Evolutionary conservation across 1,139 yeast genomes (phyloP), one percentile per base, ranked within the genome.

Genomic region (Blastobotrys buckinghamii): DNA sequence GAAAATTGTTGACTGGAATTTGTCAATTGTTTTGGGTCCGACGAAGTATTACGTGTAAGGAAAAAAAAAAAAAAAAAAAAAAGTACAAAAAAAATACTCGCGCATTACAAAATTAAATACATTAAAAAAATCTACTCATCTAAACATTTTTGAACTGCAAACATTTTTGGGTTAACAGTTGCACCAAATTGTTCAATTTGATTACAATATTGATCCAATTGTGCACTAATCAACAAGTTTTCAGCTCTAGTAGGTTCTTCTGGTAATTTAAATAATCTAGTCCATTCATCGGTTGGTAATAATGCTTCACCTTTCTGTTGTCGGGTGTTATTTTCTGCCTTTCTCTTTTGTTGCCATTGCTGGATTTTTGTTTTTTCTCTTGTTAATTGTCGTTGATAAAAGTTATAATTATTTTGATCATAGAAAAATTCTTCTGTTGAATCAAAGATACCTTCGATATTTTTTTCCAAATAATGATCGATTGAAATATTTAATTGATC

Each of bases 391-490:
- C 95, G 81, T 70, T 85, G 95, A 58, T 67, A 68, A 72, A 81
- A 87, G 71, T 85, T 85, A 73, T 84, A 82, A 69, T 83, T 85
- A 59, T 84, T 83, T 65, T 85, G 87, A 63, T 85, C 94, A 62
- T 82, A 82, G 70, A 83, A 83, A 71, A 81, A 82, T 44, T 84
- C 81, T 65, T 88, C 95, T 42, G 85, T 78, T 48, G 88, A 81
- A 51, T 83, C 84, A 62, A 82, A 77, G 59, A 88, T 74, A 42
- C 79, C 78, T 63, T 86, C 95, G 55, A 84, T 77, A 59, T 75
- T 75, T 59, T 64, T 63, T 55, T 69, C 73, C 41, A 72, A 59
- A 53, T 68, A 69, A 35, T 70, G 61, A 61, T 75, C 73, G 54
- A 68, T 60, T 49, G 71, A 61, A 17, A 74, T 63, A 53, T 70